phyloP scores from a whole-genome alignment of 164 flowering plant species.

The Chimonanthus praecox region DNA sequence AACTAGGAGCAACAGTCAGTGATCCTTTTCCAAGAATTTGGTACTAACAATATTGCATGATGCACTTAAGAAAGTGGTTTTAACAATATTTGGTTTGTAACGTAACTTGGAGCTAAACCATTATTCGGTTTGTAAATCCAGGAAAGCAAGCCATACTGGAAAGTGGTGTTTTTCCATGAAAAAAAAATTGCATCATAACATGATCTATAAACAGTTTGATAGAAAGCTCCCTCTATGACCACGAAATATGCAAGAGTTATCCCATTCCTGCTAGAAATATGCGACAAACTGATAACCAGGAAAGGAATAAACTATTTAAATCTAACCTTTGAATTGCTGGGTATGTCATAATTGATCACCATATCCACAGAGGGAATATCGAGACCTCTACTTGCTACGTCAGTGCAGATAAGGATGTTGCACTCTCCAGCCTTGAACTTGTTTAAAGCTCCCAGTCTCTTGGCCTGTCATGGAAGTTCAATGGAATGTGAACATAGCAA shows the following conservation, averaged over 20 bases:
- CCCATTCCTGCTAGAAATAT: neutral
- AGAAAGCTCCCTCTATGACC: neutral
- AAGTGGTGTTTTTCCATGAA: too few species aligned
- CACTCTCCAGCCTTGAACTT: slow-evolving; percentile 91
- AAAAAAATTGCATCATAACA: too few species aligned
- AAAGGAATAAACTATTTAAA: neutral
- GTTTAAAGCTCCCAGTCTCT: slow-evolving; percentile 83
- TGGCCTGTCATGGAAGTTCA: slow-evolving; percentile 40
- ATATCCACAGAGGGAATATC: slow-evolving; percentile 93
- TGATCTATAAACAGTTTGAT: neutral
- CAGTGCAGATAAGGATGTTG: slow-evolving; percentile 82
- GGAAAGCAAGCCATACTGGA: too few species aligned
- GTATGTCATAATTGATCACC: slow-evolving; percentile 93
- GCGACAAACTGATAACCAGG: neutral
- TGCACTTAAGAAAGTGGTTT: too few species aligned
- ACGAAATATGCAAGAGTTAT: too few species aligned
- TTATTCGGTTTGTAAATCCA: too few species aligned
- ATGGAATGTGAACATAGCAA: neutral
- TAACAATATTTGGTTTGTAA: too few species aligned
- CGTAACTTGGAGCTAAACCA: too few species aligned
- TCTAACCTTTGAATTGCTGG: slow-evolving; percentile 74
- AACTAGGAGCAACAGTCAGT: too few species aligned
- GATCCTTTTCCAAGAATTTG: too few species aligned
- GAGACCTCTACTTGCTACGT: slow-evolving; percentile 95
- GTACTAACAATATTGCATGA: too few species aligned